Conservation (phyloP, 352 stramenopile genomes). For the Globisporangium lucens region DNA sequence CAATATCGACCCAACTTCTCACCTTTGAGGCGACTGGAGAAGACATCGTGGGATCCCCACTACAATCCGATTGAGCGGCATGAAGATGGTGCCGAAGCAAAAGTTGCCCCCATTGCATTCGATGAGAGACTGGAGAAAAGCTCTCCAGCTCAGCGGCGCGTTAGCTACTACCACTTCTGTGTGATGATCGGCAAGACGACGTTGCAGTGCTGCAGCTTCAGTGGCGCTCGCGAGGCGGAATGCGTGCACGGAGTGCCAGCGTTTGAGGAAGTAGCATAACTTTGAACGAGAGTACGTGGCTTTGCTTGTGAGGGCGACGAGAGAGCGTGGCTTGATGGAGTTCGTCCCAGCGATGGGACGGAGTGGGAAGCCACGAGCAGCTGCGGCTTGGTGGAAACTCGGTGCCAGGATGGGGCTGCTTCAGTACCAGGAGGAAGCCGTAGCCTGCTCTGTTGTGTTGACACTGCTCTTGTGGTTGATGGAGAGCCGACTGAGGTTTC, state of each 20-base stretch:
- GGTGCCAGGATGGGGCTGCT: slow-evolving; percentile 28
- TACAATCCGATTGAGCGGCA: too few relatives aligned
- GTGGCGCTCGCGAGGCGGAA: neutral
- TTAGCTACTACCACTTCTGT: neutral
- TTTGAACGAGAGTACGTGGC: neutral
- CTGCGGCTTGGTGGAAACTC: slow-evolving; percentile 45
- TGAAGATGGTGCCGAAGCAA: too few relatives aligned
- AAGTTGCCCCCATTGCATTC: too few relatives aligned
- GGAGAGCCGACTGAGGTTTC: neutral
- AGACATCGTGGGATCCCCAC: too few relatives aligned
- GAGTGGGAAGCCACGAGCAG: slow-evolving; percentile 31
- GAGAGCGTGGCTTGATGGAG: neutral
- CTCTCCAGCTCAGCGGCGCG: too few relatives aligned
- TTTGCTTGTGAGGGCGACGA: neutral
- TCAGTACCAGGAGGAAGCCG: neutral
- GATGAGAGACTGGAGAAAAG: too few relatives aligned
- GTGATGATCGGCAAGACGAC: slow-evolving; percentile 33
- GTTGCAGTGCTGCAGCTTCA: slow-evolving; percentile 21
- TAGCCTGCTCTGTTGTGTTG: neutral
- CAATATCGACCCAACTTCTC: too few relatives aligned
- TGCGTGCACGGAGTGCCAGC: neutral
- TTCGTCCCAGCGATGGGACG: slow-evolving; percentile 1
- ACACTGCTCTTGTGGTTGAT: neutral
- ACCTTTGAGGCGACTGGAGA: too few relatives aligned
- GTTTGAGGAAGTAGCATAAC: neutral